Evolutionary conservation across 2,329 filamentous ascomycete species (phyloP), one percentile per base, ranked within the genome.

Genomic region (Leptosphaerulina australis): DNA sequence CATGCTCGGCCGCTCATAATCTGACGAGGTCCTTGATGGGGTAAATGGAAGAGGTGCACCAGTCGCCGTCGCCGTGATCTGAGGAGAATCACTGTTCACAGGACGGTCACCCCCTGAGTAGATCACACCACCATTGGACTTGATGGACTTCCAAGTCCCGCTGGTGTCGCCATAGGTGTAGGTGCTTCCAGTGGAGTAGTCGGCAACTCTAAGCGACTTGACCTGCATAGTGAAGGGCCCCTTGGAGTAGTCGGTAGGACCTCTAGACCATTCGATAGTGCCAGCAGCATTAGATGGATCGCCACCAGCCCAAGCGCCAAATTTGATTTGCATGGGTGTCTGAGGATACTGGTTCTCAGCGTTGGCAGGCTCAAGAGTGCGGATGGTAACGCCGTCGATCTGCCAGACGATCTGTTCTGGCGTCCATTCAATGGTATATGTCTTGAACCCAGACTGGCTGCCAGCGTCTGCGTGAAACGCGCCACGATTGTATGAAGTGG

Each of bases 361-460:
- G 43, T 89, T 85, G 39, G 76, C 79, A 30, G 84, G 83, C 36
- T 81, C 85, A 50, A 97, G 81, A 9, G 88, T 88, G 51, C 94
- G 87, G 38, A 97, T 84, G 5, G 88, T 85, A 11, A 80, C 83
- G 48, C 87, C 89, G 68, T 88, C 89, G 55, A 96, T 89, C 56
- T 87, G 85, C 92, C 93, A 99, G 28, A 91, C 81, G 67, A 97
- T 88, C 68, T 91, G 87, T 44, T 88, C 82, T 29, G 86, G 79
- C 0, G 91, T 96, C 94, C 94, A 99, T 72, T 97, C 91, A 64
- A 97, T 79, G 3, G 87, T 86, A 76, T 97, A 99, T 8, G 86
- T 97, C 73, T 93, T 87, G 73, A 88, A 97, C 26, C 81, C 73
- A 39, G 79, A 79, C 71, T 96, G 91, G 56, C 88, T 94, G 63